Evolutionary conservation across 2,329 filamentous ascomycete species (phyloP).

Genomic region (Trichoderma citrinoviride): DNA sequence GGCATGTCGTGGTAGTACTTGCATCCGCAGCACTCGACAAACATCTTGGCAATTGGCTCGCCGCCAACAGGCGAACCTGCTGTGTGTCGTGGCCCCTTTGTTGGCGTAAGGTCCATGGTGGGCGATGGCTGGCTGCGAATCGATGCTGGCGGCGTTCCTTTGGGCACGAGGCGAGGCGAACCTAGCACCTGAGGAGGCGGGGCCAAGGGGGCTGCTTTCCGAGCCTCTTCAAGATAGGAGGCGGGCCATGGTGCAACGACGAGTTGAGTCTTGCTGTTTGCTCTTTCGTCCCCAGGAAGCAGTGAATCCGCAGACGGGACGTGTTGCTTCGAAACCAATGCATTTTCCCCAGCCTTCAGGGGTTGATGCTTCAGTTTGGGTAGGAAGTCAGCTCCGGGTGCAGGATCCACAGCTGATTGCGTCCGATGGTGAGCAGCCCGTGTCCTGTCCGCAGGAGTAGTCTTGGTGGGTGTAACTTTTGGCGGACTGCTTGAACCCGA

Average conservation of each 20-base stretch:
- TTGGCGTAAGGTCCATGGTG: background rate
- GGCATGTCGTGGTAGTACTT: constrained; percentile 66
- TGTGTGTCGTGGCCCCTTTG: constrained; percentile 9
- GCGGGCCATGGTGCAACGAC: constrained; percentile 5
- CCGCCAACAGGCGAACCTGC: constrained; percentile 21
- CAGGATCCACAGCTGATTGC: constrained; percentile 22
- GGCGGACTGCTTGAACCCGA: background rate
- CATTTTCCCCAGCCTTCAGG: constrained; percentile 32
- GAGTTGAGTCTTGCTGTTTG: background rate
- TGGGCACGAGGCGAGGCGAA: constrained; percentile 10
- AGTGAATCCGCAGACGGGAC: background rate
- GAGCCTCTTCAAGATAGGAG: constrained; percentile 22
- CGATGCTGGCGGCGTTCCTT: constrained; percentile 19
- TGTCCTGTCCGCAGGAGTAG: constrained; percentile 19
- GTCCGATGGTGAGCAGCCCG: constrained; percentile 11
- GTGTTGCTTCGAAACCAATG: background rate
- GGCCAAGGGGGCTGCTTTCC: constrained; percentile 22
- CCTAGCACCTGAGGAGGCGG: constrained; percentile 18
- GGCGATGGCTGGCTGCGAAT: constrained; percentile 17
- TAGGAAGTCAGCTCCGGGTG: constrained; percentile 30
- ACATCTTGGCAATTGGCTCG: constrained; percentile 58
- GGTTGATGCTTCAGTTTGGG: constrained; percentile 42
- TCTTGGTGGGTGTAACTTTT: background rate
- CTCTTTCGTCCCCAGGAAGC: background rate
- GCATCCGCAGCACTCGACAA: constrained; percentile 64